Evolutionary conservation across 176 grass and related monocot genomes (phyloP).

Genomic region (Secale cereale): DNA sequence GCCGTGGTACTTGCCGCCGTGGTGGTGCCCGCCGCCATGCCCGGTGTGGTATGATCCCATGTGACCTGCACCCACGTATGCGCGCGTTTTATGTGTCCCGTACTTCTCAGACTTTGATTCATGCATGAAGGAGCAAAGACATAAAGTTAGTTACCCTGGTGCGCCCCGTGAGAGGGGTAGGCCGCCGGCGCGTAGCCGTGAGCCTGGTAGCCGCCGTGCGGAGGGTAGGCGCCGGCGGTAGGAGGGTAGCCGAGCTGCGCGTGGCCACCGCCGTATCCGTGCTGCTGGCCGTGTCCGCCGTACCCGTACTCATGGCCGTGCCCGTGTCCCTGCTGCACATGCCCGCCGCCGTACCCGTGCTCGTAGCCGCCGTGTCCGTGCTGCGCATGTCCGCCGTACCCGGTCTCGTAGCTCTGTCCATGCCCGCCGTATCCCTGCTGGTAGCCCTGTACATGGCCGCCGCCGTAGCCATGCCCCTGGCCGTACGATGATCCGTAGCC

Average conservation of each 20-base stretch:
- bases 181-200: conserved; percentile 36
- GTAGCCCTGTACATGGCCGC: background rate
- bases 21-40: conserved; percentile 2
- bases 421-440: background rate
- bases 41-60: conserved; percentile 35
- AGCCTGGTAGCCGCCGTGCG: background rate
- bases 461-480: background rate
- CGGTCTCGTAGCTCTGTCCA: background rate
- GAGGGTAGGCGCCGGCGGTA: conserved; percentile 23
- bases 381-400: background rate
- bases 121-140: background rate
- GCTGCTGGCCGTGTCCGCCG: background rate
- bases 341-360: background rate
- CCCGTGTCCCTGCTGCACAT: background rate
- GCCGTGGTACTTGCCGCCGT: background rate
- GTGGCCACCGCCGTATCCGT: background rate
- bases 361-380: background rate
- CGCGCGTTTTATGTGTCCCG: background rate
- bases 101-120: background rate
- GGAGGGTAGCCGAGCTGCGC: conserved; percentile 9
- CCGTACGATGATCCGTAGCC: background rate
- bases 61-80: conserved; percentile 10
- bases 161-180: conserved; percentile 19
- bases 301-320: background rate
- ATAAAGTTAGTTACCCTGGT: conserved; percentile 4